A percentile compares a stretch with the other conserved stretches of the same genome.
These are phyloP conservation scores for Syncephalastrum racemosum DNA, from an alignment of 371 early-diverging fungal genomes.

Conservation along the genomic window DNA sequence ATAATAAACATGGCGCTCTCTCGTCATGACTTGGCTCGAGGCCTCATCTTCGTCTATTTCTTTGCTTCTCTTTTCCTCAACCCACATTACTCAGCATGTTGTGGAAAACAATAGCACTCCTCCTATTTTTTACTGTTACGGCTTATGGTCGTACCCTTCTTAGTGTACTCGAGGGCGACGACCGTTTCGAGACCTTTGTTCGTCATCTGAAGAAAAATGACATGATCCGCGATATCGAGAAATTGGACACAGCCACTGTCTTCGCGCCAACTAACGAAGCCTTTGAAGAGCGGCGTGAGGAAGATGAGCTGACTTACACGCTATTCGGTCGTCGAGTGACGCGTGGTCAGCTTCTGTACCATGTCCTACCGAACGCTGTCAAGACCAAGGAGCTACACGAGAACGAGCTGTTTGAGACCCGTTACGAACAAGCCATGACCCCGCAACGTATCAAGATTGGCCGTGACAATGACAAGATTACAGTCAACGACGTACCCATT, in stretches of 20 bases:
- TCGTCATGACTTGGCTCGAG: too few relatives aligned
- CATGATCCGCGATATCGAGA: conserved; percentile 21
- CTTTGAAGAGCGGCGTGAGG: conserved; percentile 27
- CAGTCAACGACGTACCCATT: conserved; percentile 30
- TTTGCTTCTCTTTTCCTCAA: neutral
- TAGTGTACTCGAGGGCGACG: conserved; percentile 27
- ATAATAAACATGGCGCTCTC: too few relatives aligned
- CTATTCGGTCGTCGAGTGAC: conserved; percentile 36
- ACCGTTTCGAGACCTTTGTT: conserved; percentile 27
- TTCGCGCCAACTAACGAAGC: conserved; percentile 61
- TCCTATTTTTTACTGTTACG: conserved; percentile 3
- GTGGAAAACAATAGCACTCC: neutral
- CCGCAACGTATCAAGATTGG: conserved; percentile 35
- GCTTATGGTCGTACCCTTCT: conserved; percentile 12
- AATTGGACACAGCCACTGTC: conserved; percentile 39
- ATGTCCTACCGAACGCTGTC: conserved; percentile 30
- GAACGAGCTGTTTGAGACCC: conserved; percentile 45
- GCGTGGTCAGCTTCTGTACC: conserved; percentile 39
- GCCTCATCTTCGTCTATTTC: neutral
- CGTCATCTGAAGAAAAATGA: conserved; percentile 24
- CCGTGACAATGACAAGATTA: conserved; percentile 19
- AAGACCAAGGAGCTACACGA: conserved; percentile 36
- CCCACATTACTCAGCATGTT: neutral
- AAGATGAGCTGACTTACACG: conserved; percentile 19
- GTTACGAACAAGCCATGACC: conserved; percentile 34